Evolutionary conservation across 495 filamentous ascomycete species (phyloP).

Genomic region (Saxispiralis lemnorum): DNA sequence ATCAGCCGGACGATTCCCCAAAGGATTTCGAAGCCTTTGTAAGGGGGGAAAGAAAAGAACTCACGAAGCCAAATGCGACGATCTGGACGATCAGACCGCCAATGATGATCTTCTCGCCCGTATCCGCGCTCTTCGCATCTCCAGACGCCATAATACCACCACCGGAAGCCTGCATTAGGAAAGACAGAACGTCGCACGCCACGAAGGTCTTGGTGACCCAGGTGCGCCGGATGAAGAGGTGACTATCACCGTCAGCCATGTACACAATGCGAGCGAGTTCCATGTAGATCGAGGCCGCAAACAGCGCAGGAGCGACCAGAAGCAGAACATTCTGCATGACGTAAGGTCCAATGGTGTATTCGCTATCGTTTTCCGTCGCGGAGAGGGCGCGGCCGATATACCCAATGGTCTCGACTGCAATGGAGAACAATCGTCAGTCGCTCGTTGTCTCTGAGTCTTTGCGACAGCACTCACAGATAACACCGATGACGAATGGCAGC

Average conservation of each 20-base stretch:
- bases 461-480: constrained; percentile 28
- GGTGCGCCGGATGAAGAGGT: constrained; percentile 11
- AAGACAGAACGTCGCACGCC: constrained; percentile 12
- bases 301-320: constrained; percentile 16
- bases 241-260: constrained; percentile 8
- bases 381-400: constrained; percentile 25
- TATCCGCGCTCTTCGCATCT: neutral
- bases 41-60: too few species aligned
- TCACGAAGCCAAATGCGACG: constrained; percentile 12
- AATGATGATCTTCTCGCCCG: constrained; percentile 11
- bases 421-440: neutral
- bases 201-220: constrained; percentile 15
- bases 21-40: too few species aligned
- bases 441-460: neutral
- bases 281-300: constrained; percentile 16
- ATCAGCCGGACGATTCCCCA: too few species aligned
- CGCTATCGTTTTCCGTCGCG: constrained; percentile 6
- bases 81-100: constrained; percentile 14
- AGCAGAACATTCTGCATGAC: constrained; percentile 19
- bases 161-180: constrained; percentile 13
- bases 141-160: constrained; percentile 11
- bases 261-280: constrained; percentile 10
- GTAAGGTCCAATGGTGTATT: constrained; percentile 17
- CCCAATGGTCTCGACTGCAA: constrained; percentile 31
- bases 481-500: constrained; percentile 38